A percentile compares a stretch with the other conserved stretches of the same genome.
These are phyloP conservation scores for Telfairia occidentalis DNA, from an alignment of 331 rosid species.

Conservation along the genomic window DNA sequence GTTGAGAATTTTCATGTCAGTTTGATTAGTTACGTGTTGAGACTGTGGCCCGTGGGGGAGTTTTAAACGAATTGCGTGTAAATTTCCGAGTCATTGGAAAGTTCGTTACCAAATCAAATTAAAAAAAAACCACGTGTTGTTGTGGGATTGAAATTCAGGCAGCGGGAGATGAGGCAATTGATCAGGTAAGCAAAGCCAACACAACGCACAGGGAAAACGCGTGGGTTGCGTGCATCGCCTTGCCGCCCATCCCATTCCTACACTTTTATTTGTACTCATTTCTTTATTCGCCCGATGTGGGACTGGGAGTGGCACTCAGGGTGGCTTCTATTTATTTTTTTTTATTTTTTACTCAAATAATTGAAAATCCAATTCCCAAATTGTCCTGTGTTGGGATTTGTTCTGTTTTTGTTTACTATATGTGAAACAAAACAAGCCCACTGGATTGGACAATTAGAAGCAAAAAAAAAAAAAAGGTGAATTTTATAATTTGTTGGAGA, in stretches of 20 bases:
- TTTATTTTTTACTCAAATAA: not conserved
- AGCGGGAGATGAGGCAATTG: not conserved
- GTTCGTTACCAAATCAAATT: not conserved
- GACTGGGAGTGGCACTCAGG: not conserved
- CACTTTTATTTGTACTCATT: not conserved
- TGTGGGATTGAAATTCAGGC: not conserved
- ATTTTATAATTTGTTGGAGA: not conserved
- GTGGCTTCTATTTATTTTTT: not conserved
- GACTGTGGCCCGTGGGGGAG: not conserved
- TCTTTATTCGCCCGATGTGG: not conserved
- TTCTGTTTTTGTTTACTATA: not conserved
- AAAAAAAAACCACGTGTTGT: not conserved
- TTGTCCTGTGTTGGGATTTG: not conserved
- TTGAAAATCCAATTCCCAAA: not conserved
- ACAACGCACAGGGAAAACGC: no score
- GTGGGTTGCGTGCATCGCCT: not conserved
- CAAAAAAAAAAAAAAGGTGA: not conserved
- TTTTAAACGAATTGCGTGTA: not conserved
- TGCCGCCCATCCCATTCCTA: not conserved
- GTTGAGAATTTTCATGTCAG: not conserved
- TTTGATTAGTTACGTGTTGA: not conserved
- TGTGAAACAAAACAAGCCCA: not conserved
- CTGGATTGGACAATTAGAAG: not conserved
- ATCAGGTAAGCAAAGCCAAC: not conserved
- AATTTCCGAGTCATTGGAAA: not conserved